Conservation (phyloP, 2,329 filamentous ascomycete genomes). For the Elsinoe fawcettii region DNA sequence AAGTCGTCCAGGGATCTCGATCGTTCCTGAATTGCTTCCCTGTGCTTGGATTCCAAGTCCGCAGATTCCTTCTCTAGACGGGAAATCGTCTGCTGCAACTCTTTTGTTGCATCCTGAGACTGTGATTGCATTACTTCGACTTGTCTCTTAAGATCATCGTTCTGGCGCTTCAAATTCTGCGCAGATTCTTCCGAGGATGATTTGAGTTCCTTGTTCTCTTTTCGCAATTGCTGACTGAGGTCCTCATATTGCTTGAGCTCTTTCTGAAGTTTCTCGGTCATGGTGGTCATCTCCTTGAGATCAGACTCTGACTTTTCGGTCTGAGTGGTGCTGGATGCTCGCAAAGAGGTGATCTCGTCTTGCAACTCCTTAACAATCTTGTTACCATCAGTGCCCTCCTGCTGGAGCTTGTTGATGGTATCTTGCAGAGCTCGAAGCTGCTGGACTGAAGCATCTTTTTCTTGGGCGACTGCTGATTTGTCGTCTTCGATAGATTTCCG, state of each 20-base stretch:
- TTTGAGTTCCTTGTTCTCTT: constrained; percentile 2
- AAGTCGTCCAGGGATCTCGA: constrained; percentile 2
- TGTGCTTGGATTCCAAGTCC: constrained; percentile 6
- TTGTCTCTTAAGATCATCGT: constrained; percentile 8
- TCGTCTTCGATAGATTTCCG: constrained; percentile 11
- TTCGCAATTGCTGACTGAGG: constrained; percentile 12
- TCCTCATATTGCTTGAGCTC: constrained; percentile 13
- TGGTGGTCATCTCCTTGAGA: constrained; percentile 13
- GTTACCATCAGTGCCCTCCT: constrained; percentile 21
- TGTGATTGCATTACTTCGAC: constrained; percentile 5
- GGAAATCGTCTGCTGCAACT: constrained; percentile 16
- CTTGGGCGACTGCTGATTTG: constrained; percentile 3
- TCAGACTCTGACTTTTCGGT: constrained; percentile 9
- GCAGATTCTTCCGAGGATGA: constrained; percentile 1
- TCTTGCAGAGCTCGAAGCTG: constrained; percentile 19
- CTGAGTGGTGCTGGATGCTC: neutral
- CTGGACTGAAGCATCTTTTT: neutral
- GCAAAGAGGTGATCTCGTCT: constrained; percentile 16
- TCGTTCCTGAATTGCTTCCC: constrained; percentile 9
- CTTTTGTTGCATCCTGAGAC: neutral
- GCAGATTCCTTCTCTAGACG: constrained; percentile 11
- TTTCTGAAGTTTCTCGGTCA: constrained; percentile 16
- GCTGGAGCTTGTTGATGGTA: constrained; percentile 22
- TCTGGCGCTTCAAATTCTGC: constrained; percentile 13
- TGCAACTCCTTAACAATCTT: constrained; percentile 20